A percentile compares a stretch with the other conserved stretches of the same genome.
Evolutionary conservation across 306 rosid species (phyloP).

Genomic region (Fragaria ananassa): DNA sequence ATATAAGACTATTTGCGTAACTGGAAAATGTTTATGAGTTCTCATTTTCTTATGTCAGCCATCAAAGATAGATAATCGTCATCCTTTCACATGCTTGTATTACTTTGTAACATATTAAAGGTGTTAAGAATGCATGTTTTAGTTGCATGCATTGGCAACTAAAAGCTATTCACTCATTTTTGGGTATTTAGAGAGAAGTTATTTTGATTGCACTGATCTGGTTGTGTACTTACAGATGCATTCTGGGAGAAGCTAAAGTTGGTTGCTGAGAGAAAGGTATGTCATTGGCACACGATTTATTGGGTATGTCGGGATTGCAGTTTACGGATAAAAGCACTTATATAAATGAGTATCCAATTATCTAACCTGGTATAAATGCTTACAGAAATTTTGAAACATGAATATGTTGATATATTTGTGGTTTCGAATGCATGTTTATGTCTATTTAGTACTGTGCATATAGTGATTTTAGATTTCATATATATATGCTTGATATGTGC

Average conservation of each 20-base stretch:
- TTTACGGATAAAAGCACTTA: background rate
- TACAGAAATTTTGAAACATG: background rate
- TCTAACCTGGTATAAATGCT: background rate
- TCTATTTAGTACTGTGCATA: background rate
- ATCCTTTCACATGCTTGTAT: background rate
- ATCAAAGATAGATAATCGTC: background rate
- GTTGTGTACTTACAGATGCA: slow-evolving; percentile 51
- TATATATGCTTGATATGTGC: background rate
- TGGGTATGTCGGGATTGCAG: background rate
- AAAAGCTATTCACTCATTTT: background rate
- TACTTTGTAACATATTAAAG: background rate
- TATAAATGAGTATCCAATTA: background rate
- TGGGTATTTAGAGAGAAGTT: background rate
- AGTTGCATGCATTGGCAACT: background rate
- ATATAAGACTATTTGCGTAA: background rate
- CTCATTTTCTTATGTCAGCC: background rate
- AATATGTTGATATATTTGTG: background rate
- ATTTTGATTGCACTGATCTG: slow-evolving; percentile 23
- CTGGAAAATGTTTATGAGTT: background rate
- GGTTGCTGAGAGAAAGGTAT: slow-evolving; percentile 75
- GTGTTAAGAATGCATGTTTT: background rate
- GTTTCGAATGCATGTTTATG: background rate
- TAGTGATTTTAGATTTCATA: background rate
- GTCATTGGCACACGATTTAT: slow-evolving; percentile 3
- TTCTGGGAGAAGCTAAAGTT: slow-evolving; percentile 81